Percentiles rank a stretch among this genome's conserved stretches.
Conservation (phyloP, 1,284 basidiomycete species). For the Lentinula novae-zelandiae region DNA sequence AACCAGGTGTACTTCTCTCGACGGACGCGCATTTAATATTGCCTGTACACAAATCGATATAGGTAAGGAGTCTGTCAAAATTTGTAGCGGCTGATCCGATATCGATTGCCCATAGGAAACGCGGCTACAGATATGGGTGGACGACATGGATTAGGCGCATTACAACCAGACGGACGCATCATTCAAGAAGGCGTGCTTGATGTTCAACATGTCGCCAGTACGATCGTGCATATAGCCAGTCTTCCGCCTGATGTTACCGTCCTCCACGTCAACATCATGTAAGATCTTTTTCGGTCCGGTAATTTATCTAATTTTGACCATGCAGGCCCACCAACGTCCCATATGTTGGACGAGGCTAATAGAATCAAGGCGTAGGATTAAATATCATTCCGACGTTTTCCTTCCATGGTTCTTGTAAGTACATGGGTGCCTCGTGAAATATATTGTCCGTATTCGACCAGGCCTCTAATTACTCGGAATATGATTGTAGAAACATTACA, state of each 20-base stretch:
- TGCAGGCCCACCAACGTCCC: conserved; percentile 12
- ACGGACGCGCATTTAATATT: conserved; percentile 72
- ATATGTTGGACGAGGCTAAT: conserved; percentile 14
- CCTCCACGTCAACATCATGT: conserved; percentile 74
- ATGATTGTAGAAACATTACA: too few species aligned
- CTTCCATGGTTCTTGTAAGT: not conserved
- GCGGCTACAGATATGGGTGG: conserved; percentile 58
- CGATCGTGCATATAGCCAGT: conserved; percentile 67
- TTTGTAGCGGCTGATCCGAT: not conserved
- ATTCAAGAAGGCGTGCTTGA: conserved; percentile 65
- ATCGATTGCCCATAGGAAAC: conserved; percentile 45
- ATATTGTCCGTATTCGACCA: not conserved
- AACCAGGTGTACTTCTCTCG: conserved; percentile 72
- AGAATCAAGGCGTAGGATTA: not conserved
- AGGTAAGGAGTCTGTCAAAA: conserved; percentile 35
- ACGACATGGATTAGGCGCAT: conserved; percentile 42
- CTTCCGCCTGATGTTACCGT: conserved; percentile 70
- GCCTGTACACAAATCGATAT: conserved; percentile 81
- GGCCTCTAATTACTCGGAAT: not conserved
- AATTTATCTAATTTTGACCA: not conserved
- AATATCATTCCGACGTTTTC: too few species aligned
- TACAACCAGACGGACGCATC: conserved; percentile 67
- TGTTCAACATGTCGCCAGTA: conserved; percentile 65
- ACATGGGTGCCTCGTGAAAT: not conserved
- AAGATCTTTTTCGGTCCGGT: conserved; percentile 24